Evolutionary conservation across 139 green algal genomes (phyloP), one percentile per base, ranked within the genome.

Genomic region (Closterium sp.): DNA sequence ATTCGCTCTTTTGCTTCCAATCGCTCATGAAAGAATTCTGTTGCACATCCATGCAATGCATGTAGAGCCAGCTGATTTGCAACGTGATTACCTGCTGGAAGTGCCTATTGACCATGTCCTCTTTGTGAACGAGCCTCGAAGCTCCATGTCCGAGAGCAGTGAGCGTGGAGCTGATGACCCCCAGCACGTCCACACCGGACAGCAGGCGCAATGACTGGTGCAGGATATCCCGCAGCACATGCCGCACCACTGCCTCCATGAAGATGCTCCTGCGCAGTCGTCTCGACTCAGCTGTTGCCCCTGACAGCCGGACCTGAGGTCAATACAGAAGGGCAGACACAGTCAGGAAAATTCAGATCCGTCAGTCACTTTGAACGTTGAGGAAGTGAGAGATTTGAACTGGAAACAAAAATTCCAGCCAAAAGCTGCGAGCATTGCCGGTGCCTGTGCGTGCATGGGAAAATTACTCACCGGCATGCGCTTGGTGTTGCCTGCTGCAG

Each of bases 181-280:
- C 87, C 29, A 89, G 87, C 22, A 89, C 87, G 87, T 89, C 87
- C 19, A 89, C 87, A 50, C 87, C 87, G 22, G 87, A 70, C 31
- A 89, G 87, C 28, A 89, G 28, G 24, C 87, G 87, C 31, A 89
- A 31, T 87, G 28, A 87, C 85, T 87, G 85, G 28, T 87, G n/a
- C n/a, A 31, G 32, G 28, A 87, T 27, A 87, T 87, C 85, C 28
- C 85, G 13, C 85, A 87, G 21, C 85, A 87, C 85, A 30, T 87
- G 28, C n/a, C 28, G 28, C n/a, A 87, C 28, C 85, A 32, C 85
- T 29, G 85, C 85, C 28, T 30, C 28, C 28, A 31, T 87, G 22
- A 32, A 87, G 85, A 87, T 32, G n/a, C 85, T 31, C n/a, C 85
- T 87, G n/a, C 85, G 85, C n/a, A 87, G 1, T 87, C 85, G 85